These are phyloP conservation scores for Tulasnella sp. DNA, from an alignment of 768 basidiomycete genomes.

Conservation along the genomic window DNA sequence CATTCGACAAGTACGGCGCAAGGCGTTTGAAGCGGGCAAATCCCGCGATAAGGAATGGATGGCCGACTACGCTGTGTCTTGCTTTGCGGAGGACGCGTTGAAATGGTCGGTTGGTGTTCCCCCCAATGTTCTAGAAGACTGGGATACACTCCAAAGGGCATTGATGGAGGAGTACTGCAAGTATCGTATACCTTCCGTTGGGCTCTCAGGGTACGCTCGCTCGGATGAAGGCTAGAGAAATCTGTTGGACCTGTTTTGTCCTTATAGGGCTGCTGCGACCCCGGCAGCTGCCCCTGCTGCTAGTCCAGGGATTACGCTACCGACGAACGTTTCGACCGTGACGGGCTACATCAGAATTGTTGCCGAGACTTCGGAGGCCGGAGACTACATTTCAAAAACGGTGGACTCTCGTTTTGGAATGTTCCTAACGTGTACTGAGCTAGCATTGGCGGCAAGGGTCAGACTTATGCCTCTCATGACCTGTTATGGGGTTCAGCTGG, in stretches of 20 bases:
- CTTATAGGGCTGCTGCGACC: background rate
- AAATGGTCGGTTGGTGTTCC: background rate
- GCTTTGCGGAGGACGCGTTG: background rate
- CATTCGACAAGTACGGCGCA: background rate
- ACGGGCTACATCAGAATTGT: background rate
- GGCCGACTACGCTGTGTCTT: background rate
- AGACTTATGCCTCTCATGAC: background rate
- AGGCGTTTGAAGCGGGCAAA: background rate
- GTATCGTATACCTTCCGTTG: background rate
- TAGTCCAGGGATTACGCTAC: background rate
- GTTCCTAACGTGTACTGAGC: background rate
- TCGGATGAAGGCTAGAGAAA: background rate
- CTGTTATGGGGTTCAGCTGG: background rate
- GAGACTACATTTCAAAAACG: background rate
- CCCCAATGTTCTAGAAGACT: background rate
- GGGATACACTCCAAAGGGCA: background rate
- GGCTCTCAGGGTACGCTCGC: background rate
- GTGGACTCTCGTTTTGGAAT: background rate
- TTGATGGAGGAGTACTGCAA: background rate
- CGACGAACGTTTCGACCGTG: background rate
- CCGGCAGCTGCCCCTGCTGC: background rate
- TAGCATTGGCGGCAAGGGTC: background rate
- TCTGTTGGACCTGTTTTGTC: background rate
- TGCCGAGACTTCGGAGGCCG: background rate
- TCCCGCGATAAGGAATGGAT: slow-evolving; percentile 1